Base-by-base conservation (phyloP, 2,329 filamentous ascomycete species). In the Neoscytalidium dimidiatum region DNA sequence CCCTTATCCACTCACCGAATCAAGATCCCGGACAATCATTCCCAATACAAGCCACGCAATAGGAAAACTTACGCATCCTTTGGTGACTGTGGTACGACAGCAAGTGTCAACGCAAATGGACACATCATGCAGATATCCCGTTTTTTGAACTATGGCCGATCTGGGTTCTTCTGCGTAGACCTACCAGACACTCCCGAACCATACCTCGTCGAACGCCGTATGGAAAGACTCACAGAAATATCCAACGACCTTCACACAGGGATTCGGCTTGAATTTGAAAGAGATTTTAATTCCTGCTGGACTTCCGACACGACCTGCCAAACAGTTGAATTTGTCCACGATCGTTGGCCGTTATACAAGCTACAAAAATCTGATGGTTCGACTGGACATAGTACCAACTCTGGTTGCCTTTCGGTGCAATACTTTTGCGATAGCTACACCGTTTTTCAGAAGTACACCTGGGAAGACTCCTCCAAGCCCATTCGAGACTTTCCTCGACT, bases 131-230 rank as follows among this genome's bases (percentile, higher is more conserved):
- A 63, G 5, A 63, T 63, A 3, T 43, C n/a, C 4, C 13, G 9
- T 9, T 63, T 41, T n/a, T 26, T 63, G 1, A 48, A 35, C 2
- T 2, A 17, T n/a, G 48, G 61, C 2, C 3, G 3, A 13, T 53
- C 46, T 33, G 61, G 61, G 2, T 53, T 56, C 48, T 63, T 63
- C 13, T 53, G 33, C 9, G 61, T 44, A 1, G 61, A 63, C 23
- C 21, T 53, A 0, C 21, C 21, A 1, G 3, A 14, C 8, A 29
- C 3, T 11, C 1, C 33, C 33, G 35, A n/a, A 8, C 31, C 33
- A 3, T 63, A n/a, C 2, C 4, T 9, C 7, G 33, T 33, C 5
- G 2, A 6, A 14, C 8, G 1, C 14, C 60, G 28, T 23, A 19
- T 31, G 26, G 9, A 28, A 14, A 17, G 26, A 1, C 48, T 53